Conservation (phyloP, 164 flowering plant genomes). For the Akebia trifoliata region DNA sequence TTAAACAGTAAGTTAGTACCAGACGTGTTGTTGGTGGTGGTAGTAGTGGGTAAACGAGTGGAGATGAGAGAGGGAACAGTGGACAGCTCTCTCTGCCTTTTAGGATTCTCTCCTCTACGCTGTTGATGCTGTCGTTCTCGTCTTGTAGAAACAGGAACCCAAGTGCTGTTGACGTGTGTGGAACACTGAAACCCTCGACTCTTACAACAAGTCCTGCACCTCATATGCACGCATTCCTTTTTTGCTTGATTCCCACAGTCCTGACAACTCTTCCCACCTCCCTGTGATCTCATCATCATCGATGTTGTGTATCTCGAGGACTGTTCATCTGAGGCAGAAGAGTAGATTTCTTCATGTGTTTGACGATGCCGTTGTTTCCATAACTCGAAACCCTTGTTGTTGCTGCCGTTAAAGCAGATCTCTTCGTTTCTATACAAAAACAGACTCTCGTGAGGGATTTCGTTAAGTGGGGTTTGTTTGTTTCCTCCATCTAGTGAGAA, state of each 20-base stretch:
- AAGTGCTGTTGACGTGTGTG: slow-evolving; percentile 74
- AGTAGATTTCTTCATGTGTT: slow-evolving; percentile 11
- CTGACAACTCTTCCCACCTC: slow-evolving; percentile 42
- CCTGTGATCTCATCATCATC: slow-evolving; percentile 36
- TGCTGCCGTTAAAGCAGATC: slow-evolving; percentile 22
- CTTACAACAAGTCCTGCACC: slow-evolving; percentile 74
- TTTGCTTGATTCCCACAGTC: slow-evolving; percentile 83
- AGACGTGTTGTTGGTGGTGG: no score
- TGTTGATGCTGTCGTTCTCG: slow-evolving; percentile 35
- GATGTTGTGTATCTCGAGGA: slow-evolving; percentile 2
- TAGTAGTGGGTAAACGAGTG: slow-evolving; percentile 30
- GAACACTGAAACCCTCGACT: slow-evolving; percentile 63
- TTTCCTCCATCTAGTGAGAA: slow-evolving; percentile 38
- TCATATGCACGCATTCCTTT: slow-evolving; percentile 58
- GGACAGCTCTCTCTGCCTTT: slow-evolving; percentile 51
- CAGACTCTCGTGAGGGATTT: slow-evolving; percentile 23
- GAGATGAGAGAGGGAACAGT: slow-evolving; percentile 32
- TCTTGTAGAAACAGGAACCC: slow-evolving; percentile 70
- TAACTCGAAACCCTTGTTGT: slow-evolving; percentile 48
- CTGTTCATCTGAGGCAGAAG: slow-evolving; percentile 10
- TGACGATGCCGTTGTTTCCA: slow-evolving; percentile 37
- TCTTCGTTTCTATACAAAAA: slow-evolving; percentile 43
- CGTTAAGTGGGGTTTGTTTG: slow-evolving; percentile 12
- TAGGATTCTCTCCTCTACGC: slow-evolving; percentile 24
- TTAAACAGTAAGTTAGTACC: slow-evolving; percentile 25